Base-by-base conservation (phyloP, 2,329 filamentous ascomycete species). In the Gliomastix tumulicola region DNA sequence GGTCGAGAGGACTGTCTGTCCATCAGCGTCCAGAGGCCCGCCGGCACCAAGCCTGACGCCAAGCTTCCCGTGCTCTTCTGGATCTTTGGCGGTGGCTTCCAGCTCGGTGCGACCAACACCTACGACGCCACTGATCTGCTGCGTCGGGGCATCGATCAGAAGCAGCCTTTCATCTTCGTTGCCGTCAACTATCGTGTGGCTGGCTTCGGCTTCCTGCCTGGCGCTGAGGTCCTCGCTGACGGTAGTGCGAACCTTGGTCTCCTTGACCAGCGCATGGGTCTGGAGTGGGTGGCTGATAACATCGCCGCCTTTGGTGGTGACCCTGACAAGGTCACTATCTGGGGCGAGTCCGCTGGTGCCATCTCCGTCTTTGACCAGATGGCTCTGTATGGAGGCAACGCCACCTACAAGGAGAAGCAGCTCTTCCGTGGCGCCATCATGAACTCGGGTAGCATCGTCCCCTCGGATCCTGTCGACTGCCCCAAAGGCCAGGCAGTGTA, bases 281-380 rank as follows among this genome's bases (percentile, higher is more conserved):
- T 90, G 7, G 62, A 88, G 52, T 90, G 85, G 85, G 74, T 86
- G 2, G 77, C 82, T 7, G 82, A 87, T 47, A 87, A 89, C 45
- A 87, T 90, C 39, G 77, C 64, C 2, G 68, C 76, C 0, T 94
- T 92, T 51, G 87, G 87, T 9, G 87, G 87, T 12, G 84, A 90
- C 52, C 80, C 84, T 0, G 65, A 68, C n/a, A 84, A 83, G 54
- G 83, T 89, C 6, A 89, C 84, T 0, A 81, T 90, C 41, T 88
- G 81, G 80, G 85, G 85, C 19, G 79, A 89, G 52, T 79, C 73
- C 3, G 80, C 82, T 0, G 81, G 82, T 1, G 64, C 77, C 12
- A 87, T 88, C 43, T 88, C 82, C 0, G 82, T 86, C 2, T 73
- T 83, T 34, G 76, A 88, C 49, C 86, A 90, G 47, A 87, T 88